Percentiles rank a stretch among this genome's conserved stretches.
phyloP scores from a whole-genome alignment of 257 asterid species.

The Petunia secreta region DNA sequence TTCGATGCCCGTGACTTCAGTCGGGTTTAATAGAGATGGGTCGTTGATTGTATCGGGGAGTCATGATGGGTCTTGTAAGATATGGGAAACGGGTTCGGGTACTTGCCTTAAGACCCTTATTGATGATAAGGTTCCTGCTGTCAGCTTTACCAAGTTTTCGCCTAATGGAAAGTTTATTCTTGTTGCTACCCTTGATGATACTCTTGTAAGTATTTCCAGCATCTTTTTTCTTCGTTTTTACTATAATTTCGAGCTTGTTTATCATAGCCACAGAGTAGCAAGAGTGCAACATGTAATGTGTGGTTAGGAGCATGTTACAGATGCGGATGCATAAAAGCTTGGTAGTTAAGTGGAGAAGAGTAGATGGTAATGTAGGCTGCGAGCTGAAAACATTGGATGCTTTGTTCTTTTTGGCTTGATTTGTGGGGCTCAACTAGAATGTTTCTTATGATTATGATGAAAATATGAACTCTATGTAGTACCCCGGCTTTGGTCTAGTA shows the following conservation, averaged over 20 bases:
- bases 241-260: background rate
- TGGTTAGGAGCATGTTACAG: too few relatives aligned
- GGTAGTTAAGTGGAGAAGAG: too few relatives aligned
- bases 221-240: background rate
- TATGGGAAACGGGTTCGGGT: conserved; percentile 78
- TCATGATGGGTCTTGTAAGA: conserved; percentile 92
- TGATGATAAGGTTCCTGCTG: conserved; percentile 71
- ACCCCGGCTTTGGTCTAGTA: too few relatives aligned
- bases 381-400: too few relatives aligned
- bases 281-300: too few relatives aligned
- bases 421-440: background rate
- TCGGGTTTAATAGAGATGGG: conserved; percentile 76
- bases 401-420: background rate
- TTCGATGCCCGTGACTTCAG: conserved; percentile 81
- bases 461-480: background rate
- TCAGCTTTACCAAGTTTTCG: conserved; percentile 78
- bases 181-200: conserved; percentile 77
- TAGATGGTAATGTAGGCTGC: too few relatives aligned
- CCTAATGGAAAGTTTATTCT: conserved; percentile 93
- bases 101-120: conserved; percentile 63
- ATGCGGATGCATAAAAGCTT: too few relatives aligned
- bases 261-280: too few relatives aligned
- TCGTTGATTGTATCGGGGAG: conserved; percentile 82
- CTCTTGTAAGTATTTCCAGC: conserved; percentile 61
- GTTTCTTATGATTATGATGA: background rate